A percentile compares a stretch with the other conserved stretches of the same genome.
Evolutionary conservation across 805 yeast genomes (phyloP).

Genomic region (Starmerella powellii): DNA sequence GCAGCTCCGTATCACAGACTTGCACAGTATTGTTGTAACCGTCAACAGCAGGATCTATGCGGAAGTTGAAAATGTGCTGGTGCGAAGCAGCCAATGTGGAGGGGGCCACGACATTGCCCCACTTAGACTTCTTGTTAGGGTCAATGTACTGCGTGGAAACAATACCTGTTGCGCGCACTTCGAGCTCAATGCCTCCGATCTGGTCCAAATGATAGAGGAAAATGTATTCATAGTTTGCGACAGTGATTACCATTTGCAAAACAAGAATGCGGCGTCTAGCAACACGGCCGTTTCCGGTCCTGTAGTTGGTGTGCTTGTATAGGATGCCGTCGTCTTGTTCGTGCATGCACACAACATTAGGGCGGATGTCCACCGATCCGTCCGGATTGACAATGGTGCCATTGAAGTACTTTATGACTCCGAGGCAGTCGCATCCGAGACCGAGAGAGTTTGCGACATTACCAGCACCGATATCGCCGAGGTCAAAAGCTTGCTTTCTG

Average conservation of each 20-base stretch:
- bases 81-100: conserved; percentile 74
- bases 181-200: conserved; percentile 66
- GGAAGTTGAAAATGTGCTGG: conserved; percentile 67
- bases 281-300: conserved; percentile 65
- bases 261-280: conserved; percentile 64
- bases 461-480: conserved; percentile 78
- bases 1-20: conserved; percentile 55
- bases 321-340: conserved; percentile 74
- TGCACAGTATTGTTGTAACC: conserved; percentile 67
- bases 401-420: conserved; percentile 63
- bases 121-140: conserved; percentile 51
- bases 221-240: conserved; percentile 72
- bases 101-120: conserved; percentile 66
- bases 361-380: conserved; percentile 51
- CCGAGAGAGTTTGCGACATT: conserved; percentile 52
- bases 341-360: conserved; percentile 68
- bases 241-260: conserved; percentile 70
- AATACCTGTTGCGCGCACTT: conserved; percentile 77
- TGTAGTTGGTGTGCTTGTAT: conserved; percentile 67
- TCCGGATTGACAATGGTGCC: conserved; percentile 42
- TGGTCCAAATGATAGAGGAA: conserved; percentile 60
- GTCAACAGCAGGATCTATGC: conserved; percentile 72
- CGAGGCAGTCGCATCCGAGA: conserved; percentile 74
- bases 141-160: conserved; percentile 77
- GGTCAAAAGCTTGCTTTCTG: conserved; percentile 75